Conservation (phyloP, 2,329 filamentous ascomycete genomes). For the Fusarium sp. region DNA sequence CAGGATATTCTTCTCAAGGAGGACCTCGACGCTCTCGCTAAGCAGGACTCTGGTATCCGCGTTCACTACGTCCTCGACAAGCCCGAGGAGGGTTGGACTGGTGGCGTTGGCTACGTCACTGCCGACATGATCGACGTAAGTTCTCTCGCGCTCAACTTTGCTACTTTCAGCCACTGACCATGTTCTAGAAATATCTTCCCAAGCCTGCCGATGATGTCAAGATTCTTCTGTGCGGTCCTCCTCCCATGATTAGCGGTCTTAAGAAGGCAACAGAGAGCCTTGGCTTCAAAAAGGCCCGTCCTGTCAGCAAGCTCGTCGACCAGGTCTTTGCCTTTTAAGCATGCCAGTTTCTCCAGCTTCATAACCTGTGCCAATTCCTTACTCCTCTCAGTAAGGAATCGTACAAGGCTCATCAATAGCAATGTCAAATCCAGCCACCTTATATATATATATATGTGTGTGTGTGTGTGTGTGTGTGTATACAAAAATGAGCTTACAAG, state of each 20-base stretch:
- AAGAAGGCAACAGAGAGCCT: conserved; percentile 94
- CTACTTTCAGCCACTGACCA: conserved; percentile 32
- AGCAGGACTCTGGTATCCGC: conserved; percentile 81
- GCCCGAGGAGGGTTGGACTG: conserved; percentile 89
- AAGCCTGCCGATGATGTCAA: conserved; percentile 87
- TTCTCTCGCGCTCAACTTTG: conserved; percentile 24
- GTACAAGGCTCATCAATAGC: not conserved
- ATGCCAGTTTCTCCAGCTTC: not conserved
- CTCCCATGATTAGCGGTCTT: conserved; percentile 94
- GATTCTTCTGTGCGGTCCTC: conserved; percentile 92
- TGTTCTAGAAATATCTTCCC: conserved; percentile 75
- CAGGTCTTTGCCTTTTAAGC: conserved; percentile 90
- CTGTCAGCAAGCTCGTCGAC: conserved; percentile 97
- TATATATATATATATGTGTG: not conserved
- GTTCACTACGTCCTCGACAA: conserved; percentile 97
- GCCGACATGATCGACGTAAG: conserved; percentile 90
- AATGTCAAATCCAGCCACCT: conserved; percentile 5
- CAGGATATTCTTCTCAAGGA: conserved; percentile 95
- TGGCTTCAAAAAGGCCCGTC: conserved; percentile 89
- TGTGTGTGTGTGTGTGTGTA: not conserved
- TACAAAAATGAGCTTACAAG: conserved; percentile 14
- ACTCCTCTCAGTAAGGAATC: not conserved
- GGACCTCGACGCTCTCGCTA: conserved; percentile 81
- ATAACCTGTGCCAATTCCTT: not conserved
- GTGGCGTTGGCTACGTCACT: conserved; percentile 94